Conservation (phyloP, 1,139 yeast species). For the Saccharomyces hybrid region DNA sequence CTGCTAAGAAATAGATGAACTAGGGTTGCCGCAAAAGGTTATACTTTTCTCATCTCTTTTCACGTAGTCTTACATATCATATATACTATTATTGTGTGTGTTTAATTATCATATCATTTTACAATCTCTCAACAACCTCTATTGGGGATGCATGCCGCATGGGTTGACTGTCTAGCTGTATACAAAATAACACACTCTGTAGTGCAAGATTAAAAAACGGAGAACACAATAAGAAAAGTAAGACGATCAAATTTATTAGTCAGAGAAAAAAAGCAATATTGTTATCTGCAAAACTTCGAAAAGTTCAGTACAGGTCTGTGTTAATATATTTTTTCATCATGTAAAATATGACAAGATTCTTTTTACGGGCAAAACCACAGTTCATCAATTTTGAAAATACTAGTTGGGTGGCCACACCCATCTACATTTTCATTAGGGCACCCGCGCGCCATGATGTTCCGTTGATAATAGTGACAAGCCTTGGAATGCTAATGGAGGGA, state of each 20-base stretch:
- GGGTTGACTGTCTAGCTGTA: too few species aligned
- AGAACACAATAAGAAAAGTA: background rate
- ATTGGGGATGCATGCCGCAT: background rate
- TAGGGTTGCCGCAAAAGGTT: conserved; percentile 47
- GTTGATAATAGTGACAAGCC: background rate
- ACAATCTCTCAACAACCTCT: background rate
- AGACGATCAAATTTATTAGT: background rate
- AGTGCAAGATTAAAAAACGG: background rate
- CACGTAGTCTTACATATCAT: background rate
- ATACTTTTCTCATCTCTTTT: conserved; percentile 44
- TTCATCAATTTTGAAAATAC: background rate
- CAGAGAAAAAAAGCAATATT: conserved; percentile 33
- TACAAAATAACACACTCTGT: background rate
- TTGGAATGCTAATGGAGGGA: background rate
- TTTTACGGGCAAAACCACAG: background rate
- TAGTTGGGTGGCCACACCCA: background rate
- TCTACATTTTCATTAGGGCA: background rate
- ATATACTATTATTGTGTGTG: background rate
- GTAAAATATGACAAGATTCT: conserved; percentile 3
- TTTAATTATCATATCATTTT: background rate
- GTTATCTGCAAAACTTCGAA: conserved; percentile 31
- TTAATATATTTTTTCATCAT: conserved; percentile 36
- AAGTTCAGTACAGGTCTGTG: conserved; percentile 42
- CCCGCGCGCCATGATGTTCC: too few species aligned
- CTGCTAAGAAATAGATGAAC: conserved; percentile 31